phyloP scores from a whole-genome alignment of 208 protist species.

The Leishmania tarentolae region DNA sequence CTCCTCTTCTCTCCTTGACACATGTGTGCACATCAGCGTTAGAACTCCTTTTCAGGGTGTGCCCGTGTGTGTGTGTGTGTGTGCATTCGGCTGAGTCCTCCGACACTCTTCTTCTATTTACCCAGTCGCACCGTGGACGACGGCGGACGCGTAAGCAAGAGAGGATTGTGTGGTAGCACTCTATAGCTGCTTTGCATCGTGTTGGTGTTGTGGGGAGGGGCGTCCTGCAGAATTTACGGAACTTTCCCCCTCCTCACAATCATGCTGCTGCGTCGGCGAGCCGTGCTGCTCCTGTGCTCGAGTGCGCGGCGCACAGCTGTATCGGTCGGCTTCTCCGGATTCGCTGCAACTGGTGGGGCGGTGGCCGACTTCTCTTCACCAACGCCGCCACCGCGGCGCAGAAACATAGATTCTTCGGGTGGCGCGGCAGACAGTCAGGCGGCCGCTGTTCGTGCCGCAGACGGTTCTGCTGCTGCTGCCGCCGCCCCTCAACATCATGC shows the following conservation, averaged over 20 bases:
- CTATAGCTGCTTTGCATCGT: neutral
- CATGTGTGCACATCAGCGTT: neutral
- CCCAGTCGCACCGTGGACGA: neutral
- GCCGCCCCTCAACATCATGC: neutral
- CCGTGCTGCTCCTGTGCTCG: neutral
- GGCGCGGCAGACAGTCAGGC: neutral
- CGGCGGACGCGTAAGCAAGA: neutral
- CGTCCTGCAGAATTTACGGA: neutral
- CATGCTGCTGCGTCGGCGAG: conserved; percentile 8
- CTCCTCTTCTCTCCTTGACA: neutral
- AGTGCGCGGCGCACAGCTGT: neutral
- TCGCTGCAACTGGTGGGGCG: neutral
- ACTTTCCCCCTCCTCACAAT: neutral
- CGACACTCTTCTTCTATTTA: neutral
- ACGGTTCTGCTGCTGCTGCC: neutral
- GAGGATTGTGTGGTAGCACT: neutral
- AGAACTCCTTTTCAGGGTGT: neutral
- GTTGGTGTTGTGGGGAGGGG: neutral
- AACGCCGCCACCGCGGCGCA: neutral
- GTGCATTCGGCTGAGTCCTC: neutral
- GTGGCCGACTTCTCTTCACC: neutral
- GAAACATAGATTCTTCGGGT: neutral
- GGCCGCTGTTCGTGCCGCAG: neutral
- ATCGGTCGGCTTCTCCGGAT: neutral
- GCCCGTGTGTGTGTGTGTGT: neutral